phyloP scores from a whole-genome alignment of 1,284 basidiomycete species.

The Takashimella tepidaria region DNA sequence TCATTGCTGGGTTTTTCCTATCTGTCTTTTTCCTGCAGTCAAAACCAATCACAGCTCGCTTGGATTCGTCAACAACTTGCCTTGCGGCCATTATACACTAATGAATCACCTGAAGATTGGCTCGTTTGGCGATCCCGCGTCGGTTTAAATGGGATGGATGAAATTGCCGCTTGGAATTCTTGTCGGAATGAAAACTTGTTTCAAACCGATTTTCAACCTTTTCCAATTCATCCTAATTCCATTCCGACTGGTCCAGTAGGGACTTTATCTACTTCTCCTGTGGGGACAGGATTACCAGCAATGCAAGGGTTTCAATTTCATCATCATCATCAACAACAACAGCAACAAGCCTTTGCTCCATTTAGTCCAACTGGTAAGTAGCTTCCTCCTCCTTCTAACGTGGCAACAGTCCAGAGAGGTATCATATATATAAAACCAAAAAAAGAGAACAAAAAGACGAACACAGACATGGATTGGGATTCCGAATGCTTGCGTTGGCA shows the following conservation, averaged over 20 bases:
- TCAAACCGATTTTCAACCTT: neutral
- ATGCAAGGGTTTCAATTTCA: too few species aligned
- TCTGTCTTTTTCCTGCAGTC: too few species aligned
- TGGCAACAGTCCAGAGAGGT: neutral
- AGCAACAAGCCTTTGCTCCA: too few species aligned
- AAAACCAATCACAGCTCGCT: conserved; percentile 11
- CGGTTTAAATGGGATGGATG: conserved; percentile 17
- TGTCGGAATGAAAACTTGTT: neutral
- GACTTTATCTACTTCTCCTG: too few species aligned
- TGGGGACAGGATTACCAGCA: too few species aligned
- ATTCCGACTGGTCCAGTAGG: too few species aligned
- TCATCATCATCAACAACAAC: too few species aligned
- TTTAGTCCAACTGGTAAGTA: too few species aligned
- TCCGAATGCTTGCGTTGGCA: too few species aligned
- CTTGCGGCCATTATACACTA: conserved; percentile 11
- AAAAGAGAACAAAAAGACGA: neutral
- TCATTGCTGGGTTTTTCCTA: too few species aligned
- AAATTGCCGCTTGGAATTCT: conserved; percentile 17
- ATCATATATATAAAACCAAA: neutral
- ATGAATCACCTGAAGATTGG: conserved; percentile 26
- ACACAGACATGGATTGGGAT: neutral
- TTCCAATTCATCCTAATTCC: too few species aligned
- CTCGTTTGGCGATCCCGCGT: conserved; percentile 21
- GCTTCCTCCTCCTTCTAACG: neutral
- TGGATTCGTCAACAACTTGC: conserved; percentile 25